These are phyloP conservation scores for Scleromitrula shiraiana DNA, from an alignment of 2,329 filamentous ascomycete genomes.

Conservation along the genomic window DNA sequence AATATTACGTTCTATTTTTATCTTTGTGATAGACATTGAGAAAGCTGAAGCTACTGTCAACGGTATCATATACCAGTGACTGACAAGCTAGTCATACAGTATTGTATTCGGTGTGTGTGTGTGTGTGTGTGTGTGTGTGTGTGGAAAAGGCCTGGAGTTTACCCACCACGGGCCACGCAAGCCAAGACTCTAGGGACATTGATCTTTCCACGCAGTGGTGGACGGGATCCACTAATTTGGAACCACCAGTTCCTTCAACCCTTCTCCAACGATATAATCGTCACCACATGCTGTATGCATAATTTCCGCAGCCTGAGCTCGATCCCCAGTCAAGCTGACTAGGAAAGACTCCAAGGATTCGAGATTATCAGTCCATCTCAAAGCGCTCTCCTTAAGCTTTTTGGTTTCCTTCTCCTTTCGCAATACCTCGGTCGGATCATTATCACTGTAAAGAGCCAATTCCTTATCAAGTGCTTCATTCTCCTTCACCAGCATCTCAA, in stretches of 20 bases:
- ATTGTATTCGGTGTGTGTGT: too few relatives aligned
- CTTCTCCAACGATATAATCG: slow-evolving; percentile 40
- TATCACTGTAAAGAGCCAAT: slow-evolving; percentile 26
- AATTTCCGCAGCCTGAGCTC: slow-evolving; percentile 29
- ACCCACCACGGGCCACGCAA: too few relatives aligned
- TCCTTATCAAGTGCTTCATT: slow-evolving; percentile 26
- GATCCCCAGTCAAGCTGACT: slow-evolving; percentile 25
- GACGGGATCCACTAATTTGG: slow-evolving; percentile 7
- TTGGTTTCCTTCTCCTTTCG: slow-evolving; percentile 25
- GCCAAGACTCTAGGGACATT: too few relatives aligned
- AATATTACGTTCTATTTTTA: too few relatives aligned
- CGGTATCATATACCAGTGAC: too few relatives aligned
- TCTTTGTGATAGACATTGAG: too few relatives aligned
- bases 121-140: too few relatives aligned
- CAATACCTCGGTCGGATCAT: slow-evolving; percentile 26
- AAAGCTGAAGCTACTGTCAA: too few relatives aligned
- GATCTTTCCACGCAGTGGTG: too few relatives aligned
- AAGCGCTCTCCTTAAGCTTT: slow-evolving; percentile 23
- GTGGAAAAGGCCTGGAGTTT: too few relatives aligned
- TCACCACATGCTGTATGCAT: slow-evolving; percentile 37
- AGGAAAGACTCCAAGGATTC: slow-evolving; percentile 27
- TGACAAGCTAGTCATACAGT: neutral
- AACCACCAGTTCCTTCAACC: slow-evolving; percentile 33
- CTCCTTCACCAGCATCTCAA: slow-evolving; percentile 24
- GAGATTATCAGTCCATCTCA: slow-evolving; percentile 29